phyloP scores from a whole-genome alignment of 805 yeast species.

The Metschnikowia gelsemii region DNA sequence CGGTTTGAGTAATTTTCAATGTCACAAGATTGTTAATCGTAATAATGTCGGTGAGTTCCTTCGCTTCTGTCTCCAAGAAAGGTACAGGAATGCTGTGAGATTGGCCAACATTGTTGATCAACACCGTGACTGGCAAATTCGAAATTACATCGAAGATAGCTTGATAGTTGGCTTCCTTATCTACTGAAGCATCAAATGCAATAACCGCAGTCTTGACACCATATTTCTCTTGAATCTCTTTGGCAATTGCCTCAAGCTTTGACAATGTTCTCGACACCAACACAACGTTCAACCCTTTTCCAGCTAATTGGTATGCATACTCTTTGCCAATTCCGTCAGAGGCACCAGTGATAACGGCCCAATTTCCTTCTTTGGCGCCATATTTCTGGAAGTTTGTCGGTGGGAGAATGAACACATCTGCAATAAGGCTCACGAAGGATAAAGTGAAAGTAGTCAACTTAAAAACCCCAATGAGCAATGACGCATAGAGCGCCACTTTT shows the following conservation, averaged over 20 bases:
- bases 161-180: conserved; percentile 55
- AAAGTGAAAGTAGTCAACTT: conserved; percentile 54
- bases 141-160: conserved; percentile 47
- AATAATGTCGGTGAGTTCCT: conserved; percentile 76
- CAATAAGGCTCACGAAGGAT: conserved; percentile 51
- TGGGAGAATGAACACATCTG: conserved; percentile 65
- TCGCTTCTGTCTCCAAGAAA: conserved; percentile 71
- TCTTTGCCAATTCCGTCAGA: conserved; percentile 98
- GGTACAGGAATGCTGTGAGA: conserved; percentile 96
- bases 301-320: conserved; percentile 81
- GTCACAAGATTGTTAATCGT: conserved; percentile 86
- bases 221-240: conserved; percentile 59
- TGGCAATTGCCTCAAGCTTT: conserved; percentile 66
- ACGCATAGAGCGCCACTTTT: conserved; percentile 25
- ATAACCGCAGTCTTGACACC: conserved; percentile 61
- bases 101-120: conserved; percentile 92
- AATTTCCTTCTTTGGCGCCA: conserved; percentile 69
- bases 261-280: conserved; percentile 81
- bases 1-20: conserved; percentile 75
- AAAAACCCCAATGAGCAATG: conserved; percentile 60
- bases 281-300: conserved; percentile 77
- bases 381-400: conserved; percentile 59
- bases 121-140: conserved; percentile 63
- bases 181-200: conserved; percentile 77
- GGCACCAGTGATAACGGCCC: conserved; percentile 98